phyloP scores from a whole-genome alignment of 768 basidiomycete genomes.

The Termitomyces sp. region DNA sequence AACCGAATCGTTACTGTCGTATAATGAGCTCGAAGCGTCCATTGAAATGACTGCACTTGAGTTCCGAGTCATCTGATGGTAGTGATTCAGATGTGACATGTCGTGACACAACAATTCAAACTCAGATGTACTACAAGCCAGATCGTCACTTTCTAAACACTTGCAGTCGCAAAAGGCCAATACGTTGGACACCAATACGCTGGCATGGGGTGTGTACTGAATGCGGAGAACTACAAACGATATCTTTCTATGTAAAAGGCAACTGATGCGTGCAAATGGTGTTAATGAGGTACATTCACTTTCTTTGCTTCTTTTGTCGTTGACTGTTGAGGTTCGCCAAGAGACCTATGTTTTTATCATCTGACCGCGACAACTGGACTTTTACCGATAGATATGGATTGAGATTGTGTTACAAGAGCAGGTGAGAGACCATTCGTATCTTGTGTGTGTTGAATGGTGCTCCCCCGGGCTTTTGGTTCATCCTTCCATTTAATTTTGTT shows the following conservation, averaged over 20 bases:
- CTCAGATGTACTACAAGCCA: too few relatives aligned
- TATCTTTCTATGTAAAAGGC: neutral
- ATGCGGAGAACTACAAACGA: neutral
- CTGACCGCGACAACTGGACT: neutral
- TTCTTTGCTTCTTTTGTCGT: neutral
- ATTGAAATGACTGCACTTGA: too few relatives aligned
- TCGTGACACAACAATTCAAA: too few relatives aligned
- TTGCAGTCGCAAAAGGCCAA: too few relatives aligned
- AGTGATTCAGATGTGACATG: too few relatives aligned
- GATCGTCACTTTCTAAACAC: too few relatives aligned
- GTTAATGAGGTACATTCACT: neutral
- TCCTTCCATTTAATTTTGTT: neutral
- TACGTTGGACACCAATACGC: neutral
- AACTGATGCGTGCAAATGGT: neutral
- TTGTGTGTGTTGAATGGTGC: neutral
- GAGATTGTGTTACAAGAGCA: neutral
- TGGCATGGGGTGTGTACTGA: neutral
- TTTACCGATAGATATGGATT: neutral
- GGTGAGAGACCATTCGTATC: neutral
- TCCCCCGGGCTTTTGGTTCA: neutral
- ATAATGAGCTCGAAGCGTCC: too few relatives aligned
- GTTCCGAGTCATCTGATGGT: too few relatives aligned
- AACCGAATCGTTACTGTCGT: too few relatives aligned
- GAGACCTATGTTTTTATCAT: conserved; percentile 1
- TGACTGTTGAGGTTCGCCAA: neutral